Evolutionary conservation across 1,284 basidiomycete genomes (phyloP), one percentile per base, ranked within the genome.

Genomic region (Cutaneotrichosporon dermatis): DNA sequence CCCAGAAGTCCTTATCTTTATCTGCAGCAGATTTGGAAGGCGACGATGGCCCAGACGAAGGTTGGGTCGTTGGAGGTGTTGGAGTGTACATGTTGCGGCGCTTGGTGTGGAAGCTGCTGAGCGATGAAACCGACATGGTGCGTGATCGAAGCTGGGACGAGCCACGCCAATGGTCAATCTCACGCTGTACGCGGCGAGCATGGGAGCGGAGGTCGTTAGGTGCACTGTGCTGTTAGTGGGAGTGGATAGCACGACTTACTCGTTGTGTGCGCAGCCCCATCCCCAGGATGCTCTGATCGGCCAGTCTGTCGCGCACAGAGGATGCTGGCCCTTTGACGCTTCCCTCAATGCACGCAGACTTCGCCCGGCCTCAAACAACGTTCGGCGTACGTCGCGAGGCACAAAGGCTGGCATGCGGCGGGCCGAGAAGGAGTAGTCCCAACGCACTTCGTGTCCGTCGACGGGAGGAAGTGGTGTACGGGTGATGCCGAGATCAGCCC

Each of bases 371-470:
- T 77, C 74, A 51, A 76, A 76, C 13, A 77, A 52, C 10, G 59
- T 68, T n/a, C 70, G 57, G 39, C 72, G 60, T 1, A 54, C 53
- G 2, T 68, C 66, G 8, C 62, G 58, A 0, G 76, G 70, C 3
- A 77, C 65, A 57, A 77, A 77, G 4, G 50, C 63, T 0, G 76
- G 76, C 71, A 75, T 75, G n/a, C 63, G 58, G n/a, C 64, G 64
- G 0, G 68, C 50, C 0, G 68, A 68, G 49, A 76, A 74, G 1
- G 63, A 57, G 46, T 69, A 75, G 11, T 71, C 68, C 69, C 70
- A 75, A 0, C 57, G 49, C 1, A 39, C 34, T 4, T 57, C 56
- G 36, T 46, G 52, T 4, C 58, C 63, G 16, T 37, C 45, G 0
- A 39, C 16, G 8, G 43, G 15, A 1, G 49, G 48, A 6, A 52